Evolutionary conservation across 2,329 filamentous ascomycete species (phyloP).

Genomic region (Seiridium cupressi): DNA sequence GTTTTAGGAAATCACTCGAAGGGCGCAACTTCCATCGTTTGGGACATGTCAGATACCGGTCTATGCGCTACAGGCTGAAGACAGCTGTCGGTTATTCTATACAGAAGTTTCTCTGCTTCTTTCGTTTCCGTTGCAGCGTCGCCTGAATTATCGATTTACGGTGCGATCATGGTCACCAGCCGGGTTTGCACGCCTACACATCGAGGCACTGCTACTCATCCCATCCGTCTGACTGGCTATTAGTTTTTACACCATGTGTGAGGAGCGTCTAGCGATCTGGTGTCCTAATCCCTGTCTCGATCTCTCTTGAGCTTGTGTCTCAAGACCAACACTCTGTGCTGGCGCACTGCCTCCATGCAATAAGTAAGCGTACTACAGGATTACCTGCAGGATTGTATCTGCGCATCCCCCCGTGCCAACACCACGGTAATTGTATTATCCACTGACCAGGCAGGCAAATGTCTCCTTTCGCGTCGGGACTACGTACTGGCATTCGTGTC

Average conservation of each 20-base stretch:
- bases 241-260: neutral
- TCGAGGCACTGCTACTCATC: no score
- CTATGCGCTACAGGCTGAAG: no score
- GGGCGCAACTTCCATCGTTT: neutral
- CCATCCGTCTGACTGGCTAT: no score
- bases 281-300: neutral
- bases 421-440: neutral
- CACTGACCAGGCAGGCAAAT: neutral
- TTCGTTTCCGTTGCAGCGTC: no score
- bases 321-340: neutral
- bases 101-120: no score
- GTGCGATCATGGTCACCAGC: no score
- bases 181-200: no score
- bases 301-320: neutral
- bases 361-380: neutral
- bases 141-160: no score
- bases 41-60: no score
- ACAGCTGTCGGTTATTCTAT: no score
- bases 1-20: slow-evolving; percentile 1
- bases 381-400: neutral
- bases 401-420: neutral
- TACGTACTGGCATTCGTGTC: neutral
- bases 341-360: neutral
- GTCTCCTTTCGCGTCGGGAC: neutral
- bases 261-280: neutral